phyloP scores from a whole-genome alignment of 768 basidiomycete genomes.

The Leccinum disarticulatum region DNA sequence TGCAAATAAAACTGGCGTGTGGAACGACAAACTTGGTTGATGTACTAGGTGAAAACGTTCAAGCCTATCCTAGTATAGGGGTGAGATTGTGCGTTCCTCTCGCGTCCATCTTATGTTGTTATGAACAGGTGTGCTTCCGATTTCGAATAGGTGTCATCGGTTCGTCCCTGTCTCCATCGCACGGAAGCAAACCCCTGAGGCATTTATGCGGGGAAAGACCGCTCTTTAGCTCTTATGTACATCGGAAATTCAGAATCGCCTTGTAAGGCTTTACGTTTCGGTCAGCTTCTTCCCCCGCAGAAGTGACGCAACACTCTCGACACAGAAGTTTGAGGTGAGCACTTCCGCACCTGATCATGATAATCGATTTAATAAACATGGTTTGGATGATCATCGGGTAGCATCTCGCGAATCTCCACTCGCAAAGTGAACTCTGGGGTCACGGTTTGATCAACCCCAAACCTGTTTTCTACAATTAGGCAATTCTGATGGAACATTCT shows the following conservation, averaged over 20 bases:
- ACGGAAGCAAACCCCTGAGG: not conserved
- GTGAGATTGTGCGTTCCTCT: not conserved
- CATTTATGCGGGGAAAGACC: not conserved
- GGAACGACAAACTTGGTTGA: too few relatives aligned
- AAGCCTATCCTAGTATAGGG: not conserved
- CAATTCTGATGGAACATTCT: not conserved
- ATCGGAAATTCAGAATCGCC: not conserved
- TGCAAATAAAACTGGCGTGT: too few relatives aligned
- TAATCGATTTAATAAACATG: not conserved
- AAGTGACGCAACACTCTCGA: not conserved
- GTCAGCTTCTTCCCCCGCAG: not conserved
- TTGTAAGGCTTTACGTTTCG: not conserved
- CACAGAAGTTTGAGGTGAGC: not conserved
- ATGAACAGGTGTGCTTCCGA: not conserved
- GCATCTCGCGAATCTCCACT: not conserved
- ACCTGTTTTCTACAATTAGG: not conserved
- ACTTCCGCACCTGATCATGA: not conserved
- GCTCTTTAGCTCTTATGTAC: not conserved
- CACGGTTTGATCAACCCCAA: not conserved
- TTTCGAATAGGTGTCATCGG: not conserved
- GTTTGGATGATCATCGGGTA: not conserved
- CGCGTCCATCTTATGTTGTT: not conserved
- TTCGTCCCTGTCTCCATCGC: not conserved
- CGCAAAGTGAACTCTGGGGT: not conserved
- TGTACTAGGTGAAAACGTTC: not conserved